Conservation (phyloP, 257 asterid species). For the Solanum acaule region DNA sequence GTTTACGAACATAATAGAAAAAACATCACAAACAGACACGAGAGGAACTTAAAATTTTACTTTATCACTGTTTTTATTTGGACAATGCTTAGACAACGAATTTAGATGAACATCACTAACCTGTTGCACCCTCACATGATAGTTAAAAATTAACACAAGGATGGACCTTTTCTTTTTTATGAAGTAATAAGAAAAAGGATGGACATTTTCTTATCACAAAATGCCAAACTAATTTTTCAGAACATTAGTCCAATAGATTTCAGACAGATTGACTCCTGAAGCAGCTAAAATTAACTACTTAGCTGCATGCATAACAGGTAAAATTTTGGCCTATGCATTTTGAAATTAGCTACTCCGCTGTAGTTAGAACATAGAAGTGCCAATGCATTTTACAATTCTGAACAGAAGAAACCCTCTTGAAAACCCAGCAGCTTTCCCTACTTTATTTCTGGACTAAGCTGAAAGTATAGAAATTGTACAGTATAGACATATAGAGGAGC, state of each 20-base stretch:
- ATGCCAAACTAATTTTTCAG: not conserved
- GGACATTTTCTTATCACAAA: not conserved
- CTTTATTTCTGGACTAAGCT: not conserved
- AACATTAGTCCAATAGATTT: not conserved
- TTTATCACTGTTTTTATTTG: not conserved
- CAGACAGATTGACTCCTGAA: not conserved
- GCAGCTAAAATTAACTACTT: not conserved
- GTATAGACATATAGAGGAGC: not conserved
- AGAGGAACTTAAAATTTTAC: not conserved
- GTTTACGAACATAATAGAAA: not conserved
- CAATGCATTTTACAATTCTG: not conserved
- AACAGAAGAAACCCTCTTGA: not conserved
- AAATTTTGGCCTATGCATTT: not conserved
- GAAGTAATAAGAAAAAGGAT: not conserved
- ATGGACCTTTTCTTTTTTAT: not conserved
- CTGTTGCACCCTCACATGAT: not conserved
- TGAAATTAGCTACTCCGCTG: not conserved
- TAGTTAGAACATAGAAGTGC: not conserved
- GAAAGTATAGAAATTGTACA: not conserved
- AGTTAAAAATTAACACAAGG: not conserved
- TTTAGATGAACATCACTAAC: not conserved
- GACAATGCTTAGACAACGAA: not conserved
- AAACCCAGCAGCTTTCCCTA: not conserved
- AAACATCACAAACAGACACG: not conserved
- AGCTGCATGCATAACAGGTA: not conserved